phyloP scores from a whole-genome alignment of 2,329 filamentous ascomycete species.

The Cercospora sp. region DNA sequence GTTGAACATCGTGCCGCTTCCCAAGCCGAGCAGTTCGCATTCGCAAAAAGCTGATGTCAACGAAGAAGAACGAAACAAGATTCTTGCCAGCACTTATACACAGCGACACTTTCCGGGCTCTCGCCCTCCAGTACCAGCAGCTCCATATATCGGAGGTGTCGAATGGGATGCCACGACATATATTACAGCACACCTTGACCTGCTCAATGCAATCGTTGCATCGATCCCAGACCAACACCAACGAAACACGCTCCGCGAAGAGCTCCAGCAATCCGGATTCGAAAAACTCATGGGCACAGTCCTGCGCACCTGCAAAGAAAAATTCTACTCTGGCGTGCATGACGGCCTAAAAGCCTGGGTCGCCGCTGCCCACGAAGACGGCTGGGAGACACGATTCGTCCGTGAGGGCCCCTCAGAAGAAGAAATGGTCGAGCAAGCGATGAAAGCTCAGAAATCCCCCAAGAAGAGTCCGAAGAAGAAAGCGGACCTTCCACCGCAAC shows the following conservation, averaged over 20 bases:
- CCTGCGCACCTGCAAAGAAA: slow-evolving; percentile 90
- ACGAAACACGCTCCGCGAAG: slow-evolving; percentile 75
- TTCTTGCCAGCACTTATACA: slow-evolving; percentile 46
- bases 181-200: slow-evolving; percentile 84
- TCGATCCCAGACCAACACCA: slow-evolving; percentile 68
- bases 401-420: slow-evolving; percentile 65
- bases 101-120: slow-evolving; percentile 79
- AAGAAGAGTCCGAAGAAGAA: slow-evolving; percentile 42
- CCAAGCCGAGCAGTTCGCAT: slow-evolving; percentile 37
- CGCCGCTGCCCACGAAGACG: slow-evolving; percentile 79
- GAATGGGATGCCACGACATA: slow-evolving; percentile 99
- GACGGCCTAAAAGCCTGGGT: slow-evolving; percentile 89
- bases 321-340: slow-evolving; percentile 92
- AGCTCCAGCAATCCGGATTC: slow-evolving; percentile 81
- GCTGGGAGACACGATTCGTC: slow-evolving; percentile 81
- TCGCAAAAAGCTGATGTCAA: slow-evolving; percentile 28
- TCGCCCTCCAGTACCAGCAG: slow-evolving; percentile 85
- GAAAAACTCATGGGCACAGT: slow-evolving; percentile 85
- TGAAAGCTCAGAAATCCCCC: slow-evolving; percentile 45
- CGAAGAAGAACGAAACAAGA: slow-evolving; percentile 26
- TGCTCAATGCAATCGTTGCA: slow-evolving; percentile 86
- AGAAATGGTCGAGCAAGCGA: slow-evolving; percentile 43
- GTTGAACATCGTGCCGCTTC: slow-evolving; percentile 77
- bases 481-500: slow-evolving; percentile 29
- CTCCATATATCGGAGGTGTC: slow-evolving; percentile 93